phyloP scores from a whole-genome alignment of 1,139 yeast species.

The Arxiozyma bovina region DNA sequence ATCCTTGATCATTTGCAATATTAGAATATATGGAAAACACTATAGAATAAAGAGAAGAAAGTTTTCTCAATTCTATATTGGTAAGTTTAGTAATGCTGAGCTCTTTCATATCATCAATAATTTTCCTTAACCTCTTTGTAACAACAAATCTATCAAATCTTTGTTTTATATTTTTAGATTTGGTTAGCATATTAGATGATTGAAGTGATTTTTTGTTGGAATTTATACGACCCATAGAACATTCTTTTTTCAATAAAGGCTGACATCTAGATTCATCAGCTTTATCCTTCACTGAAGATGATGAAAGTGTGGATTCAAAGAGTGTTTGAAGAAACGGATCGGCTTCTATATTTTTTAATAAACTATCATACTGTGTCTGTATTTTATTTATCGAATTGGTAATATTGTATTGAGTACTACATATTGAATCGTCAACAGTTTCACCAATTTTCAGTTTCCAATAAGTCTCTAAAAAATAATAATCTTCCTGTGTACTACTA shows the following conservation, averaged over 20 bases:
- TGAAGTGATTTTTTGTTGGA: constrained; percentile 17
- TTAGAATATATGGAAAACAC: not conserved
- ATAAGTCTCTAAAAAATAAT: constrained; percentile 17
- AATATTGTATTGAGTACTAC: constrained; percentile 16
- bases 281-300: constrained; percentile 32
- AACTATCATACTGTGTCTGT: constrained; percentile 22
- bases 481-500: constrained; percentile 11
- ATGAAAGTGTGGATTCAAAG: constrained; percentile 41
- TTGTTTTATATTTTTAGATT: constrained; percentile 19
- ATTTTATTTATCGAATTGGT: constrained; percentile 27
- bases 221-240: not conserved
- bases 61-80: constrained; percentile 14
- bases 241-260: not conserved
- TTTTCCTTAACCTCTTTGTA: constrained; percentile 13
- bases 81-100: constrained; percentile 12
- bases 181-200: constrained; percentile 30
- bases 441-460: constrained; percentile 28
- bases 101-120: constrained; percentile 12
- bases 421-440: constrained; percentile 16
- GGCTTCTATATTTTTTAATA: constrained; percentile 26
- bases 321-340: constrained; percentile 43
- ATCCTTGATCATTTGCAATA: not conserved
- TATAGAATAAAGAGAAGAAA: constrained; percentile 19
- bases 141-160: constrained; percentile 20
- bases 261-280: not conserved